Conservation (phyloP, 2,329 filamentous ascomycete genomes). For the Coniochaeta ligniaria region DNA sequence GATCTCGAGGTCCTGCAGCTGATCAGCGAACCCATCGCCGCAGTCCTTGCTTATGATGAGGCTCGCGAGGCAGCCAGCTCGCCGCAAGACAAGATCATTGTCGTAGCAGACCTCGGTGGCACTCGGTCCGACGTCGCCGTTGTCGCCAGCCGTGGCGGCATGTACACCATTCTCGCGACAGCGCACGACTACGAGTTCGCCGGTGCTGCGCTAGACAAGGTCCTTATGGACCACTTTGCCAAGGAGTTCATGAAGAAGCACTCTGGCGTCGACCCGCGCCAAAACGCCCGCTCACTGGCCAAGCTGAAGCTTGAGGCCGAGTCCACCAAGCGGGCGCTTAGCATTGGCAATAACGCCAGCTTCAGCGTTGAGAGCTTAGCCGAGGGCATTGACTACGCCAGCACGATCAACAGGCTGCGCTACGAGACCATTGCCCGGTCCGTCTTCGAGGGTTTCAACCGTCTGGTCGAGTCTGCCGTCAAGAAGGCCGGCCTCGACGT, state of each 20-base stretch:
- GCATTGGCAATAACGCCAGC: constrained; percentile 77
- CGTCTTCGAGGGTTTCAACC: constrained; percentile 81
- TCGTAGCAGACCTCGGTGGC: constrained; percentile 89
- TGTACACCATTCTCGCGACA: constrained; percentile 92
- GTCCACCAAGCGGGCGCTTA: constrained; percentile 84
- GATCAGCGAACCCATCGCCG: constrained; percentile 84
- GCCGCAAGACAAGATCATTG: constrained; percentile 69
- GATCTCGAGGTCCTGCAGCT: constrained; percentile 87
- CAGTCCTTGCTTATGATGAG: constrained; percentile 86
- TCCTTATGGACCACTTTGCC: constrained; percentile 90
- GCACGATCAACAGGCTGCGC: constrained; percentile 85
- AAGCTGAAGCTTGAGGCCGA: constrained; percentile 92
- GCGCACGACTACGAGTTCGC: constrained; percentile 93
- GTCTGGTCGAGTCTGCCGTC: constrained; percentile 74
- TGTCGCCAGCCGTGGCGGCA: constrained; percentile 83
- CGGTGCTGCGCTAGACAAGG: constrained; percentile 79
- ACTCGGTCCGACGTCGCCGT: constrained; percentile 89
- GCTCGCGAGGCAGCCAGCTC: constrained; percentile 63
- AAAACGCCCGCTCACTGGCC: constrained; percentile 73
- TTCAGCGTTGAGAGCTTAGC: constrained; percentile 90
- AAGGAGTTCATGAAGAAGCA: constrained; percentile 99
- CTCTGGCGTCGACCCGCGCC: constrained; percentile 67
- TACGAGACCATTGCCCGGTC: constrained; percentile 86
- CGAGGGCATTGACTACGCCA: constrained; percentile 83
- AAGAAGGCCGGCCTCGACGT: constrained; percentile 91